Evolutionary conservation across 768 basidiomycete genomes (phyloP), one percentile per base, ranked within the genome.

Genomic region (Galerina sulciceps): DNA sequence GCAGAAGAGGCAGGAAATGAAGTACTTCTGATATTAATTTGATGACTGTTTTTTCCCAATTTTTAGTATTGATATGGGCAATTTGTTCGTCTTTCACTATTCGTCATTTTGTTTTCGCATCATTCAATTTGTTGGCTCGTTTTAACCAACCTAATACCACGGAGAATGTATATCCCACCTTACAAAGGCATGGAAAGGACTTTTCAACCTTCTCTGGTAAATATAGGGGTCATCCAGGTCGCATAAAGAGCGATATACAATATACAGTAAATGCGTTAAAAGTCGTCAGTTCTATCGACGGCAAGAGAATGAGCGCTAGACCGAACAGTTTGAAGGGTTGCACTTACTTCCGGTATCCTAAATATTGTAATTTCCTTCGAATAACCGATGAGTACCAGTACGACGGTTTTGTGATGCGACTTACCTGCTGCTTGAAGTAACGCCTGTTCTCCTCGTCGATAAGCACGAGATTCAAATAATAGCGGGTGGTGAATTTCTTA

Each of bases 371-470:
- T 94, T 81, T 94, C 91, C 85, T 89, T 67, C 8, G 55, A 9
- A 6, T 9, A 41, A 40, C 22, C 10, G 31, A 31, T 23, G 26
- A 36, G 47, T 49, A 35, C n/a, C 31, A 56, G 34, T 34, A 9
- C 14, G 15, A 13, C 18, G 3, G 3, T 22, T 42, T 2, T 17
- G 13, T 13, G 23, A 23, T 18, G 22, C 26, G 3, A 66, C 77
- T 34, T 41, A 88, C 91, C 86, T 96, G 94, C 73, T 97, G 95
- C 76, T 98, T 97, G 76, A 98, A 98, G 75, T 97, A 98, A 63
- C 96, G 82, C 67, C 96, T 82, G 75, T 99, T 99, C 81, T 98
- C 96, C 72, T 99, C 96, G 71, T 99, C 97, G 53, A 99, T 94
- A 54, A 99, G 84, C 3, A 99, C 97, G 31, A 99, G 80, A 71